Conservation (phyloP, 139 green algal species). For the Desmodesmus armatus region DNA sequence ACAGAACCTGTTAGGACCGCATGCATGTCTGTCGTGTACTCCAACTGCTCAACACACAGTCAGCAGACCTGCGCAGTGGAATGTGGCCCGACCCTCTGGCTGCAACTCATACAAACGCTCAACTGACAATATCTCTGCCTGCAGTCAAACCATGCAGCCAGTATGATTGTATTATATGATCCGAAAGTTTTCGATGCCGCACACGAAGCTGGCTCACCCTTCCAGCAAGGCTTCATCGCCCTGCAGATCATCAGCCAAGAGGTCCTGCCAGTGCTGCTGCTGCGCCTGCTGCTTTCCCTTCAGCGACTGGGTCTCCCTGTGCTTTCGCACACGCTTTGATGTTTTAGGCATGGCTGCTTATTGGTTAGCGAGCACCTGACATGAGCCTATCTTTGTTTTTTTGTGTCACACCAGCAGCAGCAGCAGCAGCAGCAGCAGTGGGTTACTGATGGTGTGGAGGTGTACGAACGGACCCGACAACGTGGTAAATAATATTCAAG, state of each 20-base stretch:
- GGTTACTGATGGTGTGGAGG: no score
- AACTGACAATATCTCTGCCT: not conserved
- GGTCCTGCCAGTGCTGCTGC: slow-evolving; percentile 31
- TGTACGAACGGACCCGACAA: no score
- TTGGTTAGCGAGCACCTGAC: no score
- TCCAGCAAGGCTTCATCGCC: slow-evolving; percentile 37
- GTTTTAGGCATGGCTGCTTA: no score
- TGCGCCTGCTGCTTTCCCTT: slow-evolving; percentile 45
- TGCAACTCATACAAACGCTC: not conserved
- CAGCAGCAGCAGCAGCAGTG: no score
- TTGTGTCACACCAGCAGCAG: no score
- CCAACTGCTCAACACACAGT: not conserved
- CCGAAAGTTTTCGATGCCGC: not conserved
- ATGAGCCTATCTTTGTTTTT: no score
- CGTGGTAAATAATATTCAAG: no score
- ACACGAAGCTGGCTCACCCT: not conserved
- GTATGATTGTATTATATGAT: not conserved
- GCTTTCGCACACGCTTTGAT: slow-evolving; percentile 66
- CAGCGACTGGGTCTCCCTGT: slow-evolving; percentile 45
- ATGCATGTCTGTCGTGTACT: no score
- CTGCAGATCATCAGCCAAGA: slow-evolving; percentile 28
- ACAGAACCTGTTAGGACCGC: not conserved
- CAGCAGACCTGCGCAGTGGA: not conserved
- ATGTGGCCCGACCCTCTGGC: not conserved
- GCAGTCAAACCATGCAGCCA: not conserved